Base-by-base conservation (phyloP, 768 basidiomycete species). In the Cystobasidium ongulense region DNA sequence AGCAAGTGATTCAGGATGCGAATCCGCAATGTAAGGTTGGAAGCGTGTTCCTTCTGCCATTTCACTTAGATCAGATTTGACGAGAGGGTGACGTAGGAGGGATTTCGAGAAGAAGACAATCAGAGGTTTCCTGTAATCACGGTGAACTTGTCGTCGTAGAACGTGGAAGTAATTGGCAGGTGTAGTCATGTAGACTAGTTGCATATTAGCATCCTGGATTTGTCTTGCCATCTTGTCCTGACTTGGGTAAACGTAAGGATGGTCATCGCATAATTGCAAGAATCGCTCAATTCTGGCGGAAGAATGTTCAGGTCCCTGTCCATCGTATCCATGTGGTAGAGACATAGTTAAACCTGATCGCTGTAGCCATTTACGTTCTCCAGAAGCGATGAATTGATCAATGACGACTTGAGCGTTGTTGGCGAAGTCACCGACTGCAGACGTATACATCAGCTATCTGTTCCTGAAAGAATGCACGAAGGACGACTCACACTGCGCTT, bases 161-260 rank as follows among this genome's bases (percentile, higher is more conserved):
- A 95, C 91, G 80, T 95, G 94, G 91, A 92, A 96, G 88, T 89
- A 77, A 54, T 79, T 79, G 64, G 78, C 76, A 63, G 96, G 94
- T 0, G 95, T 95, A 29, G 93, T 93, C 3, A 93, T 91, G 83
- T 98, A 98, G 33, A 95, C 92, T 77, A 99, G 89, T 83, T 98
- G 96, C 91, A 98, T 92, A 81, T 98, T 99, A 83, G 94, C 96
- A 81, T 99, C 96, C 83, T 99, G 96, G 80, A 97, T 93, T 79
- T 96, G 93, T 59, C 96, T 84, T 80, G 93, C 91, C 74, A 94
- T 82, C 84, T 95, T 96, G 82, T 94, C 87, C 0, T 86, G 86
- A 0, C 88, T 87, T 0, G 95, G 95, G 87, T 87, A 97, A 74
- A 89, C 81, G 80, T 92, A 85, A 5, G 95, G 95, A 80, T 99